Base-by-base conservation (phyloP, 768 basidiomycete genomes). In the Filobasidium floriforme region DNA sequence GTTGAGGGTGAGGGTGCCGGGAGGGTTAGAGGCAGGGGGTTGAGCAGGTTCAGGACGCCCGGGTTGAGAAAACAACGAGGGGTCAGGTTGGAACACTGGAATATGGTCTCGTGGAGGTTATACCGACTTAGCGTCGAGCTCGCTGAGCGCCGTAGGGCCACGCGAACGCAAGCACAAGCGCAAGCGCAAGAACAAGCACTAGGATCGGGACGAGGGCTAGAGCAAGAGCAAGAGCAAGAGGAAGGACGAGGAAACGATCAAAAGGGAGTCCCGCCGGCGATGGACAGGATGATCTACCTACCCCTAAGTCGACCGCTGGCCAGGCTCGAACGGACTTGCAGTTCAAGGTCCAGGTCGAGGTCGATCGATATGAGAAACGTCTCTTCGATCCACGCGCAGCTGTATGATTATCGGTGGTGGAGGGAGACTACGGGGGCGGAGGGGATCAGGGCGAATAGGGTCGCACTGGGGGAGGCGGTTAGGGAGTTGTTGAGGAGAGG, bases 331-430 rank as follows among this genome's bases (percentile, higher is more conserved):
- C 15, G 5, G 54, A 24, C 54, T 26, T 54, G 10, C 10, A 44
- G 19, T 10, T 44, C 43, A 44, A 44, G 10, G 19, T 10, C 10
- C 43, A 19, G 43, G 9, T 9, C 32, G 14, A 49, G 26, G 7
- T 15, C 54, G 24, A 22, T 24, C 29, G 54, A 57, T 32, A 24
- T 24, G 12, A 6, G 54, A 57, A 1, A 6, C 3, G 3, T 12
- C 4, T 19, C 18, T 12, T 51, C 46, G 24, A 24, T 51, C 46
- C 46, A 24, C 24, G 46, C 24, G 1, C 24, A 32, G 24, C 29
- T 32, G 29, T 57, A 26, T 32, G 54, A 57, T 24, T 57, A 57
- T 57, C 54, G 54, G 2, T 57, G 54, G 54, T 57, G 54, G 54
- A 6, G 19, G 15, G 54, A 57, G 24, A 24, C 22, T 3, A 57